Conservation (phyloP, 345 rosid genomes). For the Acer negundo region DNA sequence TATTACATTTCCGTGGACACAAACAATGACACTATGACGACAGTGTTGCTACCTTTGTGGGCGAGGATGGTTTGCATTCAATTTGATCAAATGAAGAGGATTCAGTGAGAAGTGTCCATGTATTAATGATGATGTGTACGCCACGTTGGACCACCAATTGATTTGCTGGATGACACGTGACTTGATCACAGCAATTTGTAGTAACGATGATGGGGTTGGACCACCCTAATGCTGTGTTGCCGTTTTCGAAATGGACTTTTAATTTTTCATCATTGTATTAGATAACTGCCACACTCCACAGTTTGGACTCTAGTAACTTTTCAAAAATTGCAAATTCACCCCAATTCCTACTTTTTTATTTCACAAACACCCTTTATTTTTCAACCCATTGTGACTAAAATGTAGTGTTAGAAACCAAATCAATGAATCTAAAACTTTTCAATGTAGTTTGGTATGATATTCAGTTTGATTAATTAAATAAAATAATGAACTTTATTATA, state of each 20-base stretch:
- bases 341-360: neutral
- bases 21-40: neutral
- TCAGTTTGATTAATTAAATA: too few relatives aligned
- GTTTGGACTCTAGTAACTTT: neutral
- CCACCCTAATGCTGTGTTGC: neutral
- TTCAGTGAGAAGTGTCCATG: neutral
- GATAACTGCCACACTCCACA: neutral
- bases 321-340: neutral
- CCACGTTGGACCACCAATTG: constrained; percentile 14
- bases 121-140: constrained; percentile 8
- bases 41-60: neutral
- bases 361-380: neutral
- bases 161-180: constrained; percentile 18
- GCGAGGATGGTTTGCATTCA: neutral
- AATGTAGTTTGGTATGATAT: too few relatives aligned
- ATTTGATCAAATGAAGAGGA: neutral
- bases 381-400: too few relatives aligned
- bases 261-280: neutral
- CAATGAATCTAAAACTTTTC: too few relatives aligned
- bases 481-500: too few relatives aligned
- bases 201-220: neutral
- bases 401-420: too few relatives aligned
- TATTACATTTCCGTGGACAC: too few relatives aligned
- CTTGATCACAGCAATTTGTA: neutral
- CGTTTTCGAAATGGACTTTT: neutral